phyloP scores from a whole-genome alignment of 345 rosid genomes.

The Eucalyptus victrix region DNA sequence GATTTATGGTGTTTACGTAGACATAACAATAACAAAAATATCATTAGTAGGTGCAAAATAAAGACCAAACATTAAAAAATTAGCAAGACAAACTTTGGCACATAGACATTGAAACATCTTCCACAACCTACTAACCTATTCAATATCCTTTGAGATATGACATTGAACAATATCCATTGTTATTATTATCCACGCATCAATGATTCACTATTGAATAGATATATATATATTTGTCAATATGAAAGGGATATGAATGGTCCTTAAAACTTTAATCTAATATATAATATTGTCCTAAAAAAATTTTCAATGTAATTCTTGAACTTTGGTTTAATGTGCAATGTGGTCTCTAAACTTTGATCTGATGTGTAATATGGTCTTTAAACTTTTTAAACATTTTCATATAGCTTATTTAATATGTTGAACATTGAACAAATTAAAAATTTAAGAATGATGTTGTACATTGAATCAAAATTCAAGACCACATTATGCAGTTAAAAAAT shows the following conservation, averaged over 20 bases:
- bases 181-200: background rate
- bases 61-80: background rate
- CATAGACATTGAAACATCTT: background rate
- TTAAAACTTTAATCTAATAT: background rate
- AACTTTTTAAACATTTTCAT: background rate
- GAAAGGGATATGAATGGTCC: background rate
- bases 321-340: too few relatives aligned
- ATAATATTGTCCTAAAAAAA: accelerated
- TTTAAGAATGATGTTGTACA: background rate
- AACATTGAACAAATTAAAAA: background rate
- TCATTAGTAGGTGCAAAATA: background rate
- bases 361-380: accelerated
- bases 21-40: background rate
- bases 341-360: accelerated
- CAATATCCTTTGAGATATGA: background rate
- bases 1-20: background rate
- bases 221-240: background rate
- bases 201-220: background rate
- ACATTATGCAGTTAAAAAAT: background rate
- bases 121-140: background rate
- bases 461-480: background rate
- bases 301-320: too few relatives aligned
- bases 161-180: background rate
- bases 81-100: background rate
- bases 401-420: background rate